phyloP scores from a whole-genome alignment of 192 early-diverging fungal species.

The Coemansia sp. region DNA sequence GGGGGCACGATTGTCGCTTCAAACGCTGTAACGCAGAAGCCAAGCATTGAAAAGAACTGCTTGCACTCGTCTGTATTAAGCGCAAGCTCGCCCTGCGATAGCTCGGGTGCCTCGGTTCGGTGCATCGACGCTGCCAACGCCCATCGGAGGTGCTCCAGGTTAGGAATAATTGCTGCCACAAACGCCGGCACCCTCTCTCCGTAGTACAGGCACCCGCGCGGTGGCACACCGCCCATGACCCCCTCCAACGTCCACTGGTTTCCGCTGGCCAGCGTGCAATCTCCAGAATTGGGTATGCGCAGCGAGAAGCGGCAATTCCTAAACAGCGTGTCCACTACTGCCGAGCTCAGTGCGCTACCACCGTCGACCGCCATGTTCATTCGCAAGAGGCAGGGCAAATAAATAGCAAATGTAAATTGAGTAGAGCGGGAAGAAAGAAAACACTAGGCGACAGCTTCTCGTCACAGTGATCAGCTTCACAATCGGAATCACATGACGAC shows the following conservation, averaged over 20 bases:
- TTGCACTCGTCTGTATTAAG: conserved; percentile 15
- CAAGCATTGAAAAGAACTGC: conserved; percentile 27
- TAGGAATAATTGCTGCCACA: conserved; percentile 32
- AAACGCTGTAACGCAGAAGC: conserved; percentile 19
- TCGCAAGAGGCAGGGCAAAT: background rate
- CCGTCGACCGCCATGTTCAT: background rate
- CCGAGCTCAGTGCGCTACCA: background rate
- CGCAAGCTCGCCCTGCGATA: conserved; percentile 25
- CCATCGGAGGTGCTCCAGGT: conserved; percentile 39
- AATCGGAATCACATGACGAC: background rate
- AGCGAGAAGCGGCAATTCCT: conserved; percentile 32
- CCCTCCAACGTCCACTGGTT: conserved; percentile 21
- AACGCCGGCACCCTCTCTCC: conserved; percentile 31
- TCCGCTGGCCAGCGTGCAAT: background rate
- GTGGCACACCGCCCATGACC: conserved; percentile 13
- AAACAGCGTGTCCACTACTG: conserved; percentile 34
- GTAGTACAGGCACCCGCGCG: conserved; percentile 28
- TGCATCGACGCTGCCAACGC: conserved; percentile 31
- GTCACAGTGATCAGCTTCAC: background rate
- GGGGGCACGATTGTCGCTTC: conserved; percentile 14
- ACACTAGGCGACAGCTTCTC: background rate
- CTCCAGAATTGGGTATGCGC: conserved; percentile 23
- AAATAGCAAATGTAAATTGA: conserved; percentile 2
- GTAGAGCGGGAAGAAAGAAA: background rate
- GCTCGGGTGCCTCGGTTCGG: conserved; percentile 13